Evolutionary conservation across 2,329 filamentous ascomycete genomes (phyloP).

Genomic region (Drechslerella coelobrocha): DNA sequence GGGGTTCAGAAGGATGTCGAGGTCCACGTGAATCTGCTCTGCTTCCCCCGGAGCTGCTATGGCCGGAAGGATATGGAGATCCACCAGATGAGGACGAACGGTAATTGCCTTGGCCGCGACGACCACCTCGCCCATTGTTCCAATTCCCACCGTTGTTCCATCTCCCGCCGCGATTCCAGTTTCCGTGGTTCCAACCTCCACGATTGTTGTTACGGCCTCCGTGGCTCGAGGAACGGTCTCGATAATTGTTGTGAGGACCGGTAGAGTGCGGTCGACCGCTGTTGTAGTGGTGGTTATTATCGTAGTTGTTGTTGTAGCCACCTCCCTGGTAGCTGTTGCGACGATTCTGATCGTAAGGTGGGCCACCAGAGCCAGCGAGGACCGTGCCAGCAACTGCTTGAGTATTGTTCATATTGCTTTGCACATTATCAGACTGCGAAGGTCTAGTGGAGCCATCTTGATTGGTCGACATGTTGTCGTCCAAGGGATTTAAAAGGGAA

Average conservation of each 20-base stretch:
- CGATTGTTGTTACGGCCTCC: not conserved
- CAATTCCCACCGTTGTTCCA: slow-evolving; percentile 4
- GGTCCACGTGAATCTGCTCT: slow-evolving; percentile 28
- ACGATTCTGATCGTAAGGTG: slow-evolving; percentile 14
- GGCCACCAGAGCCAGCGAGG: slow-evolving; percentile 23
- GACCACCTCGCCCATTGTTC: not conserved
- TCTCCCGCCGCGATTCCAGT: not conserved
- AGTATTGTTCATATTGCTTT: not conserved
- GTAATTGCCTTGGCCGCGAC: slow-evolving; percentile 4
- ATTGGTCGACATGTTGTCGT: slow-evolving; percentile 17
- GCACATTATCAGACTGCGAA: slow-evolving; percentile 12
- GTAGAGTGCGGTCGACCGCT: slow-evolving; percentile 26
- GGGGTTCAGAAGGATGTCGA: not conserved
- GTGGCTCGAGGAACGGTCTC: slow-evolving; percentile 29
- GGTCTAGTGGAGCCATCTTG: slow-evolving; percentile 17
- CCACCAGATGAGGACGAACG: slow-evolving; percentile 33
- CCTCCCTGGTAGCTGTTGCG: slow-evolving; percentile 16
- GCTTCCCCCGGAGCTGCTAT: slow-evolving; percentile 37
- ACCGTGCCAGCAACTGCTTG: slow-evolving; percentile 15
- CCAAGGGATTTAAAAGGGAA: not conserved
- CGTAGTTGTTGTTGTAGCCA: not conserved
- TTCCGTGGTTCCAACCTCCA: slow-evolving; percentile 9
- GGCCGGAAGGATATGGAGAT: slow-evolving; percentile 28
- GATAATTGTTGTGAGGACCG: slow-evolving; percentile 11
- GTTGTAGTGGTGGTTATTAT: slow-evolving; percentile 3